These are phyloP conservation scores for Quercus wislizeni DNA, from an alignment of 306 rosid genomes.

Conservation along the genomic window DNA sequence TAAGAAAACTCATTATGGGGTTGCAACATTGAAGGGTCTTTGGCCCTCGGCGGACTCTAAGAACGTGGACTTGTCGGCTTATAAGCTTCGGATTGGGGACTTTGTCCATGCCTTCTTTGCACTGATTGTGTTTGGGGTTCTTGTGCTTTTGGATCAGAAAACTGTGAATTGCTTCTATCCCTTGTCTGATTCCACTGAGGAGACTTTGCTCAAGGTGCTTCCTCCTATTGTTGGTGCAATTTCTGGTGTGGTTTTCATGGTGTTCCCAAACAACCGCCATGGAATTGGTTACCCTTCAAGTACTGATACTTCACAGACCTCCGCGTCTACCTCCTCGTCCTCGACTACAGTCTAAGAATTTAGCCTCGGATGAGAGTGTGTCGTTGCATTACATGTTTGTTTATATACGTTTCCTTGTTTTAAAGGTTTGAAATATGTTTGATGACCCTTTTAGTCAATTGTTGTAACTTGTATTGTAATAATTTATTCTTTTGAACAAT, in stretches of 20 bases:
- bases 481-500: no score
- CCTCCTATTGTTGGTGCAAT: constrained; percentile 64
- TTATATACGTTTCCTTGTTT: background rate
- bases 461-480: no score
- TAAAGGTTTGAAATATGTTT: no score
- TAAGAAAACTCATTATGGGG: constrained; percentile 49
- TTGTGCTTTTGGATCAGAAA: constrained; percentile 48
- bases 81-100: constrained; percentile 58
- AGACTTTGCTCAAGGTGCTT: constrained; percentile 46
- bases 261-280: constrained; percentile 69
- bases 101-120: constrained; percentile 65
- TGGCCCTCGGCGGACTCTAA: constrained; percentile 62
- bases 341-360: no score
- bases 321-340: background rate
- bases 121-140: constrained; percentile 50
- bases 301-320: constrained; percentile 21
- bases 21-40: constrained; percentile 54
- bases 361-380: background rate
- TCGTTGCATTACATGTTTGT: background rate
- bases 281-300: constrained; percentile 70
- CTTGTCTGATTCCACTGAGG: constrained; percentile 29
- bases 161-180: constrained; percentile 62
- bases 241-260: constrained; percentile 45
- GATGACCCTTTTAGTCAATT: no score
- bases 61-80: constrained; percentile 33